These are phyloP conservation scores for Saccharomyces hybrid DNA, from an alignment of 1,139 yeast species.

Conservation along the genomic window DNA sequence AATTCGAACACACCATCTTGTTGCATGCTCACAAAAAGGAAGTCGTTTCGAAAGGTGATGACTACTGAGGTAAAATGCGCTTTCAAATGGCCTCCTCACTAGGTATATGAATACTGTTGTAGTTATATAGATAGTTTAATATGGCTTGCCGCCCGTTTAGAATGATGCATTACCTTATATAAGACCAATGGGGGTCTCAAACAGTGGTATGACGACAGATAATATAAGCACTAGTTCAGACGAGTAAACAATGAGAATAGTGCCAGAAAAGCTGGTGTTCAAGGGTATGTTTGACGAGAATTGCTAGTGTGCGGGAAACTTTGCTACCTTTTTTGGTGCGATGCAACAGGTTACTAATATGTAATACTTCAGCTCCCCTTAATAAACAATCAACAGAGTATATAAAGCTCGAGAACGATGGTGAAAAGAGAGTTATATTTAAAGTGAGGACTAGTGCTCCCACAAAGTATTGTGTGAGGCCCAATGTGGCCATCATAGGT, in stretches of 20 bases:
- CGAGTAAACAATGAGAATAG: neutral
- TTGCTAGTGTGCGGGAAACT: neutral
- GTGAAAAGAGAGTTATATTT: conserved; percentile 59
- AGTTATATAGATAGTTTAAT: neutral
- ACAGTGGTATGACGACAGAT: neutral
- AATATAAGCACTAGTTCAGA: neutral
- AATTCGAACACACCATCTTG: conserved; percentile 87
- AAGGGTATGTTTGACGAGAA: neutral
- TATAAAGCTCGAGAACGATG: conserved; percentile 57
- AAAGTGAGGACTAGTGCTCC: conserved; percentile 98
- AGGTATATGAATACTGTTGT: neutral
- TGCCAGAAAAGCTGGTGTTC: neutral
- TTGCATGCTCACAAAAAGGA: conserved; percentile 90
- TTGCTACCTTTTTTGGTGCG: neutral
- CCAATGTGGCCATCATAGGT: conserved; percentile 71
- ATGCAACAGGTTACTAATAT: conserved; percentile 1
- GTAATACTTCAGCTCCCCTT: conserved; percentile 44
- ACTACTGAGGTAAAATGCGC: conserved; percentile 44
- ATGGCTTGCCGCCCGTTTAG: neutral
- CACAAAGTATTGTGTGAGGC: conserved; percentile 87
- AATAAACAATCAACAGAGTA: conserved; percentile 61
- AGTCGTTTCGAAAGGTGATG: conserved; percentile 92
- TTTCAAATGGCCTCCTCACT: neutral
- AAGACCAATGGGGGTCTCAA: neutral
- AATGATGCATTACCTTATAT: neutral